A percentile compares a stretch with the other conserved stretches of the same genome.
phyloP scores from a whole-genome alignment of 345 rosid species.

The Eucalyptus decipiens region DNA sequence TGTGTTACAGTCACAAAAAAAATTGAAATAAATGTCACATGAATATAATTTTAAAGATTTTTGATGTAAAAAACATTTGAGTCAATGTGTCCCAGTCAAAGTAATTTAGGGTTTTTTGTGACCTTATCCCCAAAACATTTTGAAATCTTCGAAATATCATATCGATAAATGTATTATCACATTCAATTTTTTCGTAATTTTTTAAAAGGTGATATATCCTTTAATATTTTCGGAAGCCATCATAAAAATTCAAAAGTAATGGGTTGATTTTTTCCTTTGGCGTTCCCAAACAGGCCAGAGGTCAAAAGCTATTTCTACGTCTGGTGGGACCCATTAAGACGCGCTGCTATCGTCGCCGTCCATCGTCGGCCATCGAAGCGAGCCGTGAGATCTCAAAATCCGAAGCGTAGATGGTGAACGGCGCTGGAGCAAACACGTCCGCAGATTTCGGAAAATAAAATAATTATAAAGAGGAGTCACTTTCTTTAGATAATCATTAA shows the following conservation, averaged over 20 bases:
- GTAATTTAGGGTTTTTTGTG: too few relatives aligned
- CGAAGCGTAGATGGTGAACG: neutral
- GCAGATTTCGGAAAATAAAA: neutral
- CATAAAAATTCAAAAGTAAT: neutral
- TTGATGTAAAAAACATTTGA: too few relatives aligned
- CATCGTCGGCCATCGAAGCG: neutral
- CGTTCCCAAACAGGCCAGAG: neutral
- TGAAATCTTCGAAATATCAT: neutral
- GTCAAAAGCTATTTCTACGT: neutral
- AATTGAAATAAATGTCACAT: too few relatives aligned
- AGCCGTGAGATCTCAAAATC: neutral
- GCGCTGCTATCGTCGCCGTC: neutral
- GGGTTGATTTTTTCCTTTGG: neutral
- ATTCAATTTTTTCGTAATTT: neutral
- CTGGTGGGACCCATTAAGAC: neutral
- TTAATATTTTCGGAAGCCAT: neutral
- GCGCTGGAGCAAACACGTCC: neutral
- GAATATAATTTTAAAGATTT: too few relatives aligned
- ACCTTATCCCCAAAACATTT: neutral
- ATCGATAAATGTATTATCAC: neutral
- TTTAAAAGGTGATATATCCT: neutral
- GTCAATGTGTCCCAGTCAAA: too few relatives aligned
- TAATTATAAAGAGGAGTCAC: neutral
- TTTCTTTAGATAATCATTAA: neutral
- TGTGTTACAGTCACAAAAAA: too few relatives aligned